A percentile compares a stretch with the other conserved stretches of the same genome.
Conservation (phyloP, 202 grass and related monocot species). For the Setaria italica region DNA sequence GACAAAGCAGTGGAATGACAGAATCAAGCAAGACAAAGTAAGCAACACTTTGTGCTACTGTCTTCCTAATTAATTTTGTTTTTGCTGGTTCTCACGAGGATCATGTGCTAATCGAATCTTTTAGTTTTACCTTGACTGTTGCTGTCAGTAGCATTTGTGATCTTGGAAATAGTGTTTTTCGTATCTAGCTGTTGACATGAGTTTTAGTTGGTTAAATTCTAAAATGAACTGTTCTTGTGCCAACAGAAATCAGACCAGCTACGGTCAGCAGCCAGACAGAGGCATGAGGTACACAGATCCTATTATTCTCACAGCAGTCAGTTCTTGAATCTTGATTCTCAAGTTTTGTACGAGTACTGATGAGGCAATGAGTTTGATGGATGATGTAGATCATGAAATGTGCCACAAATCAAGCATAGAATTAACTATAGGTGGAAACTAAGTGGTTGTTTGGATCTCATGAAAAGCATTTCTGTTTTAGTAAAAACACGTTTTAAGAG, state of each 20-base stretch:
- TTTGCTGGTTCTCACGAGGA: not conserved
- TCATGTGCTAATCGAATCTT: not conserved
- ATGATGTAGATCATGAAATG: not conserved
- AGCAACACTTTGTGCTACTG: not conserved
- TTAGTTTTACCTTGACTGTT: not conserved
- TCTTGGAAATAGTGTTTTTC: not conserved
- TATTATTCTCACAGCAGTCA: conserved; percentile 7
- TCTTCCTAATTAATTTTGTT: not conserved
- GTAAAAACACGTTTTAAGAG: too few relatives aligned
- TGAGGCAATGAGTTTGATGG: not conserved
- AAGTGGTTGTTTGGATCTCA: not conserved
- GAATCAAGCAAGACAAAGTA: conserved; percentile 59
- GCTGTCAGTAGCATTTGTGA: not conserved
- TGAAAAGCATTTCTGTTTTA: too few relatives aligned
- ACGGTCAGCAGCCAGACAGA: conserved; percentile 50
- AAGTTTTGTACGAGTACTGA: not conserved
- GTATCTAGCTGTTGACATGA: not conserved
- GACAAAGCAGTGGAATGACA: conserved; percentile 54
- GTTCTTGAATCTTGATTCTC: conserved; percentile 16
- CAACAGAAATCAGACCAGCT: conserved; percentile 66
- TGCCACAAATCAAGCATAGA: not conserved
- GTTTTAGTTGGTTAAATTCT: conserved; percentile 20
- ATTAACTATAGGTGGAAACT: not conserved
- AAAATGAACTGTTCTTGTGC: conserved; percentile 11
- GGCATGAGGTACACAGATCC: conserved; percentile 56